A percentile compares a stretch with the other conserved stretches of the same genome.
Evolutionary conservation across 2,329 filamentous ascomycete species (phyloP).

Genomic region (Arachnomyces sp.): DNA sequence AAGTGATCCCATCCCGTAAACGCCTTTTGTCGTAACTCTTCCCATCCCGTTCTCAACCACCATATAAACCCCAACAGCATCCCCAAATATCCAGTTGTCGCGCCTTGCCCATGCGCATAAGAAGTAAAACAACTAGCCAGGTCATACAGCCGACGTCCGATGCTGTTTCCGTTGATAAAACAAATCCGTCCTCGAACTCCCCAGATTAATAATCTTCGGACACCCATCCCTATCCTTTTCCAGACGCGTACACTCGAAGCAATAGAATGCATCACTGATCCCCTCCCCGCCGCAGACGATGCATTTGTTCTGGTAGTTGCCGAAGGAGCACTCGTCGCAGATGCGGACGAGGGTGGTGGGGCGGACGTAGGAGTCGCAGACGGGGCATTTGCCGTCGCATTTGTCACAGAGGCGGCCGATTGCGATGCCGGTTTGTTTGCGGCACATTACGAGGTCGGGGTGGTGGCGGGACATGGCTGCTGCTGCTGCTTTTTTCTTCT

Average conservation of each 20-base stretch:
- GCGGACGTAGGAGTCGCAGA: conserved; percentile 97
- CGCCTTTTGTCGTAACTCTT: too few relatives aligned
- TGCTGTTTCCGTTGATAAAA: conserved; percentile 62
- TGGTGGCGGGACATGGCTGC: conserved; percentile 81
- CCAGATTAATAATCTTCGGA: conserved; percentile 98
- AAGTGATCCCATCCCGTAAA: too few relatives aligned
- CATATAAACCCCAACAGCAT: too few relatives aligned
- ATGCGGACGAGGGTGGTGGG: conserved; percentile 96
- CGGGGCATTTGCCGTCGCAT: conserved; percentile 98
- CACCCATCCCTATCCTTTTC: conserved; percentile 97
- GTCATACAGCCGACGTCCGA: conserved; percentile 11
- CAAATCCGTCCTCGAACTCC: conserved; percentile 90
- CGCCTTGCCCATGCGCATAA: not conserved
- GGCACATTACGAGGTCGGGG: conserved; percentile 98
- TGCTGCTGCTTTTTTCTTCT: not conserved
- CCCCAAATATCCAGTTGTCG: too few relatives aligned
- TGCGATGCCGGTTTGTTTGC: conserved; percentile 93
- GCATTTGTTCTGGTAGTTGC: conserved; percentile 99
- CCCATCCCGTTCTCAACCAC: too few relatives aligned
- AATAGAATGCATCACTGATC: conserved; percentile 97
- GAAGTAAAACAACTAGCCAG: not conserved
- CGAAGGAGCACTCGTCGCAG: conserved; percentile 98
- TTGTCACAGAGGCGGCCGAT: conserved; percentile 99
- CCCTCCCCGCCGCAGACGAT: conserved; percentile 97
- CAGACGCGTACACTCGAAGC: conserved; percentile 93